phyloP scores from a whole-genome alignment of 345 rosid genomes.

The Sapria himalayana region DNA sequence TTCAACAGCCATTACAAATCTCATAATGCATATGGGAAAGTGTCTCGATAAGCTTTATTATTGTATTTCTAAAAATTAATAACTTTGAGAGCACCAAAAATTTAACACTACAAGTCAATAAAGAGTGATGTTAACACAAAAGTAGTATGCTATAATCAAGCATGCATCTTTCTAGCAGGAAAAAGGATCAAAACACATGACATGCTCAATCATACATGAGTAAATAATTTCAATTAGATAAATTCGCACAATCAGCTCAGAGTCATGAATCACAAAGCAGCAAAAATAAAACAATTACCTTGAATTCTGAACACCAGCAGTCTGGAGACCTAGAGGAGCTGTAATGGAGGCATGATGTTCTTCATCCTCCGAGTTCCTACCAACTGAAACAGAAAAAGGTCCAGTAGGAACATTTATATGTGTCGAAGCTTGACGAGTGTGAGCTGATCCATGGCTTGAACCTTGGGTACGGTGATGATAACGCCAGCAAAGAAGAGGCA shows the following conservation, averaged over 20 bases:
- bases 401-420: slow-evolving; percentile 59
- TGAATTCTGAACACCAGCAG: slow-evolving; percentile 27
- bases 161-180: too few species aligned
- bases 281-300: slow-evolving; percentile 26
- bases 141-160: too few species aligned
- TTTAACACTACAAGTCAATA: too few species aligned
- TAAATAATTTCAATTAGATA: background rate
- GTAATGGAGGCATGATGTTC: slow-evolving; percentile 24
- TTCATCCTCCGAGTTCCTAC: slow-evolving; percentile 47
- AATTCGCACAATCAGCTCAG: background rate
- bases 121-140: too few species aligned
- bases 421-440: slow-evolving; percentile 32
- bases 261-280: background rate
- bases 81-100: too few species aligned
- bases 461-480: slow-evolving; percentile 48
- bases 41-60: too few species aligned
- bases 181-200: too few species aligned
- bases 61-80: too few species aligned
- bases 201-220: too few species aligned
- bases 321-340: slow-evolving; percentile 38
- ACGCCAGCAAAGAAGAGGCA: slow-evolving; percentile 86
- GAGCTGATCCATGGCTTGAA: slow-evolving; percentile 46
- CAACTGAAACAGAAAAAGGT: slow-evolving; percentile 51
- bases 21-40: too few species aligned
- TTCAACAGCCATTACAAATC: too few species aligned